A percentile compares a stretch with the other conserved stretches of the same genome.
These are phyloP conservation scores for Torulaspora franciscae DNA, from an alignment of 805 yeast species.

Conservation along the genomic window DNA sequence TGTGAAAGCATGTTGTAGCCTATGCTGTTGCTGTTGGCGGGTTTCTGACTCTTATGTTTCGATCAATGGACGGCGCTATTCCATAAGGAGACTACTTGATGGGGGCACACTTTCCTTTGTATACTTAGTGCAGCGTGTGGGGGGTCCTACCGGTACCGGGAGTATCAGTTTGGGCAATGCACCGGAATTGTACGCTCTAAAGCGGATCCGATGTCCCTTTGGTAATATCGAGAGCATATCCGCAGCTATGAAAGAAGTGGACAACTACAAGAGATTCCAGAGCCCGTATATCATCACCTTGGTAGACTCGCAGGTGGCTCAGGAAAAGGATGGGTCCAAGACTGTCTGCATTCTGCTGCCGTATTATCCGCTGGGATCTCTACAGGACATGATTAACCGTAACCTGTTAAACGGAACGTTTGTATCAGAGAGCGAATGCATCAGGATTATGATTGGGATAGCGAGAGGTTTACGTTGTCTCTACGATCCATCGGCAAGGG, in stretches of 20 bases:
- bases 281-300: slow-evolving; percentile 63
- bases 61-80: slow-evolving; percentile 59
- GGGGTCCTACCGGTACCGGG: slow-evolving; percentile 29
- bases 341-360: slow-evolving; percentile 78
- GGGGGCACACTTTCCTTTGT: slow-evolving; percentile 90
- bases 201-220: slow-evolving; percentile 82
- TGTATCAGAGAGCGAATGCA: slow-evolving; percentile 59
- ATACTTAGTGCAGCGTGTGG: slow-evolving; percentile 58
- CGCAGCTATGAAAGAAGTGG: slow-evolving; percentile 72
- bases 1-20: slow-evolving; percentile 20
- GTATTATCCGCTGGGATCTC: slow-evolving; percentile 62
- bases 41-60: slow-evolving; percentile 48
- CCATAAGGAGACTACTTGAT: slow-evolving; percentile 67
- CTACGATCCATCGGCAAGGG: slow-evolving; percentile 43
- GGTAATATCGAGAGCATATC: slow-evolving; percentile 67
- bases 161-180: slow-evolving; percentile 1
- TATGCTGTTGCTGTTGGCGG: slow-evolving; percentile 29
- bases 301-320: slow-evolving; percentile 65
- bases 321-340: slow-evolving; percentile 74
- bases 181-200: slow-evolving; percentile 58
- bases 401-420: slow-evolving; percentile 51
- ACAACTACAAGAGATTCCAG: slow-evolving; percentile 64
- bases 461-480: slow-evolving; percentile 70
- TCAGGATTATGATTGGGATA: slow-evolving; percentile 59
- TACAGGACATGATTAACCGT: slow-evolving; percentile 73